Base-by-base conservation (phyloP, 2,329 filamentous ascomycete genomes). In the Dactylellina parvicollis region DNA sequence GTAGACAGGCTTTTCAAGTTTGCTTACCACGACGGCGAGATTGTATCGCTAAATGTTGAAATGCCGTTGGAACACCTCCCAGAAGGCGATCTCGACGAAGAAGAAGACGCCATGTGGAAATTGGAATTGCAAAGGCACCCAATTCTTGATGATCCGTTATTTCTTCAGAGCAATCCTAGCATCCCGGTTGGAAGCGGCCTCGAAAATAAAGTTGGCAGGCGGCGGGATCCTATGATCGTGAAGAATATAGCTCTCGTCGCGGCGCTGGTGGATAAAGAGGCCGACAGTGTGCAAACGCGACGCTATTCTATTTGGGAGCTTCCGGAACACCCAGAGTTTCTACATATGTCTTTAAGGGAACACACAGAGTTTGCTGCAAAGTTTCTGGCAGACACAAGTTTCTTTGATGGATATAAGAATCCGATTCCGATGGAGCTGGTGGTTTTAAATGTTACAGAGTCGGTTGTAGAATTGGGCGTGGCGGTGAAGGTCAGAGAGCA, bases 101-200 rank as follows among this genome's bases (percentile, higher is more conserved):
- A 30, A 30, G 44, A 49, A 22, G 14, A 28, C 3, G 44, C 44
- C 4, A 16, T 64, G 14, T 54, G 47, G 59, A 24, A 34, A 14
- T 7, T 34, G 14, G 36, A 64, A 9, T 20, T 64, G 10, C 54
- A 47, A 47, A 8, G 26, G 16, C 46, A 52, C 24, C 46, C 59
- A 2, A 40, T 64, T 5, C 36, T 64, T 1, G 59, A 54, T 12
- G 59, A 64, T 16, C 34, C 40, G 16, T 20, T 54, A 12, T 64
- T 64, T 46, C 16, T 40, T 9, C 34, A 36, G 1, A 20, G 18
- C 4, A 9, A 18, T 16, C 14, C 36, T 8, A 32, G 40, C 4
- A 30, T 20, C 30, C 5, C n/a, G 4, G 24, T 20, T 3, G 57
- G n/a, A n/a, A n/a, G n/a, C n/a, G n/a, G n/a, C n/a, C n/a, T n/a